These are phyloP conservation scores for Lactarius trivialis DNA, from an alignment of 768 basidiomycete genomes.

Conservation along the genomic window DNA sequence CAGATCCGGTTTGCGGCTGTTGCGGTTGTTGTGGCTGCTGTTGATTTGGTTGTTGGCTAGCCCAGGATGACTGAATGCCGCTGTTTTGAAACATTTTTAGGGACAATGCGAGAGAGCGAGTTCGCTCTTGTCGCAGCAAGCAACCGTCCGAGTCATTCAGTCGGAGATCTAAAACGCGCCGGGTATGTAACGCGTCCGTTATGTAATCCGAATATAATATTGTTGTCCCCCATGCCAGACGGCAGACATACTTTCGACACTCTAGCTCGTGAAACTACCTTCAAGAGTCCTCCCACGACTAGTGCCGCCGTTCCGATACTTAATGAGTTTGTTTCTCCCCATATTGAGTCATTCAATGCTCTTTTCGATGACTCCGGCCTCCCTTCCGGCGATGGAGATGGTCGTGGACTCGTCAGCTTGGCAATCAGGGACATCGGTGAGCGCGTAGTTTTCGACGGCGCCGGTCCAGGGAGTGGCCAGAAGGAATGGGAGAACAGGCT, in stretches of 20 bases:
- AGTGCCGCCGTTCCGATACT: slow-evolving; percentile 71
- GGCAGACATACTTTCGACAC: slow-evolving; percentile 64
- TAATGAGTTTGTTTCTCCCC: slow-evolving; percentile 89
- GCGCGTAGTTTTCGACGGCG: slow-evolving; percentile 89
- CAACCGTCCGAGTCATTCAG: slow-evolving; percentile 4
- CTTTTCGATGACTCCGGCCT: slow-evolving; percentile 91
- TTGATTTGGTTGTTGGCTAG: slow-evolving; percentile 57
- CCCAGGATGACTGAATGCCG: slow-evolving; percentile 57
- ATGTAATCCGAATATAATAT: background rate
- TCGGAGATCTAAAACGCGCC: slow-evolving; percentile 19
- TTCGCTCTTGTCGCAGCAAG: background rate
- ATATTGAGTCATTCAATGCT: slow-evolving; percentile 94
- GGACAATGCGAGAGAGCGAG: background rate
- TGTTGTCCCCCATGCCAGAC: slow-evolving; percentile 42
- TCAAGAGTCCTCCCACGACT: slow-evolving; percentile 65
- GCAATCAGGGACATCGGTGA: slow-evolving; percentile 81
- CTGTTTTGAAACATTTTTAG: slow-evolving; percentile 54
- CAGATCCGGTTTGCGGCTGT: slow-evolving; percentile 36
- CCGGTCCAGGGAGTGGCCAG: slow-evolving; percentile 47
- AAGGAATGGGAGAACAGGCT: slow-evolving; percentile 77
- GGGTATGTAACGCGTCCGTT: slow-evolving; percentile 3
- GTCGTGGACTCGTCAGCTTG: slow-evolving; percentile 69
- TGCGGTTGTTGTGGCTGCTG: slow-evolving; percentile 52
- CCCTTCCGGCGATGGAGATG: slow-evolving; percentile 65
- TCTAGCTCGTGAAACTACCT: slow-evolving; percentile 67